Evolutionary conservation across 441 rosid genomes (phyloP).

Genomic region (Populus trichocarpa): DNA sequence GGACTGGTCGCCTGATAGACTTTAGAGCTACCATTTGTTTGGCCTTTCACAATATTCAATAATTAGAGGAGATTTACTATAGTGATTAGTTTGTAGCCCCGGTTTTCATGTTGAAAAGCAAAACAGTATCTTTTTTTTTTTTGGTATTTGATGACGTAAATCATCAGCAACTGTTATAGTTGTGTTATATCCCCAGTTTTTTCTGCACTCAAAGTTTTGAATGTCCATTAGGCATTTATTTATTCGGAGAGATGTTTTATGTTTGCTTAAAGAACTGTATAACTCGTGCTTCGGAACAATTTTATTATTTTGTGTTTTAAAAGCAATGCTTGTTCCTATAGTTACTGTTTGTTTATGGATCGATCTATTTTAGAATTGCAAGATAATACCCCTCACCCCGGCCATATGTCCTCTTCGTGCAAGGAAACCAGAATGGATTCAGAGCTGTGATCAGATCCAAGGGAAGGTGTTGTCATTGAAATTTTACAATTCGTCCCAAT

Average conservation of each 20-base stretch:
- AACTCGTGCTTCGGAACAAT: background rate
- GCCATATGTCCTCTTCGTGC: background rate
- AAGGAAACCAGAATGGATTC: background rate
- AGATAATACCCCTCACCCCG: background rate
- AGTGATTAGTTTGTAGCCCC: constrained; percentile 2
- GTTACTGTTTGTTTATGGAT: background rate
- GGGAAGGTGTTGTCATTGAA: background rate
- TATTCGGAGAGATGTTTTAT: background rate
- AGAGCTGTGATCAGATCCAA: background rate
- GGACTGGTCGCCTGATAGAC: constrained; percentile 3
- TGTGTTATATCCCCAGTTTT: background rate
- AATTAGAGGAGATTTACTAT: constrained; percentile 21
- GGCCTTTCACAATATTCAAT: constrained; percentile 11
- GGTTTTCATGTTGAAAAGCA: background rate
- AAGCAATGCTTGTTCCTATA: background rate
- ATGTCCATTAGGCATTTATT: background rate
- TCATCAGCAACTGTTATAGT: background rate
- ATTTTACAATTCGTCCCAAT: background rate
- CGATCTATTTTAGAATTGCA: background rate
- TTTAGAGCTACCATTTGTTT: constrained; percentile 3
- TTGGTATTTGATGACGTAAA: background rate
- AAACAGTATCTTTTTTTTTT: background rate
- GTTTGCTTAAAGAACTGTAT: background rate
- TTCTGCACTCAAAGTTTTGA: background rate
- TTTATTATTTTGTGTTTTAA: too few species aligned